Evolutionary conservation across 164 flowering plant species (phyloP).

Genomic region (Aristolochia contorta): DNA sequence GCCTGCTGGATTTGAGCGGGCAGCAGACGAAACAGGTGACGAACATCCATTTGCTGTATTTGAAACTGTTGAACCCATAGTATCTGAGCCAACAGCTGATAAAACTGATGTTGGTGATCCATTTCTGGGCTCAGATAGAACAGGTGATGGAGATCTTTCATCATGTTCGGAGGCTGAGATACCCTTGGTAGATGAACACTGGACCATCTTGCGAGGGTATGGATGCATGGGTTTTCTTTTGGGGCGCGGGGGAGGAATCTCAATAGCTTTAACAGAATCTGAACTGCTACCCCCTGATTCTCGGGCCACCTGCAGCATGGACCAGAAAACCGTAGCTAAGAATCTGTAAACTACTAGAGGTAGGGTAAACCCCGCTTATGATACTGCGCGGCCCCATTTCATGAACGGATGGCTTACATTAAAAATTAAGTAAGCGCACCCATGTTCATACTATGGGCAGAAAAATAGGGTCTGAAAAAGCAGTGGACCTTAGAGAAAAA

Average conservation of each 20-base stretch:
- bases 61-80: conserved; percentile 26
- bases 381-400: conserved; percentile 9
- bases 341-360: background rate
- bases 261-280: conserved; percentile 39
- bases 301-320: conserved; percentile 34
- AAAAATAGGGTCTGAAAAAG: conserved; percentile 13
- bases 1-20: conserved; percentile 4
- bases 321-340: conserved; percentile 9
- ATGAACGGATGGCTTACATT: conserved; percentile 15
- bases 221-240: conserved; percentile 81
- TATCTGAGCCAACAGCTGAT: conserved; percentile 40
- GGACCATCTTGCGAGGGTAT: conserved; percentile 62
- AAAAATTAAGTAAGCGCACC: conserved; percentile 8
- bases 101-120: conserved; percentile 61
- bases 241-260: conserved; percentile 89
- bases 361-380: conserved; percentile 11
- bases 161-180: conserved; percentile 10
- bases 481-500: conserved; percentile 73
- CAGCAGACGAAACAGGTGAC: conserved; percentile 44
- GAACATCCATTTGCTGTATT: conserved; percentile 24
- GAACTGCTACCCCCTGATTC: conserved; percentile 32
- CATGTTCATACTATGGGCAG: conserved; percentile 12
- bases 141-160: conserved; percentile 29
- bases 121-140: conserved; percentile 33
- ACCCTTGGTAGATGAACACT: conserved; percentile 16